Evolutionary conservation across 73 alveolate genomes (phyloP).

Genomic region (Chromera velia): DNA sequence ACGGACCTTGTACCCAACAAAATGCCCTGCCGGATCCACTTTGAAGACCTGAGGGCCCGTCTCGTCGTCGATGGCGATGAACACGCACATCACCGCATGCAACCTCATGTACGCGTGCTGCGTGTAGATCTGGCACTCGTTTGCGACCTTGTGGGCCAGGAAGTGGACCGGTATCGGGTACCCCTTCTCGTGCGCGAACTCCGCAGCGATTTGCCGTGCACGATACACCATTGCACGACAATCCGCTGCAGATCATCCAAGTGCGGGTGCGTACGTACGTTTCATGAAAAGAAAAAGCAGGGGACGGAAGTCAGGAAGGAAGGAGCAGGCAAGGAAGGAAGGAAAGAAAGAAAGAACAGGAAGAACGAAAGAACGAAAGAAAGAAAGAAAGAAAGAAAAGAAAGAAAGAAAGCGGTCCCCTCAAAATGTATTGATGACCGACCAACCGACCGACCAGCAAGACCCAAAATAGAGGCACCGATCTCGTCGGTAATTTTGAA

Average conservation of each 20-base stretch:
- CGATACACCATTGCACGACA: conserved; percentile 56
- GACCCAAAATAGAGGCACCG: conserved; percentile 68
- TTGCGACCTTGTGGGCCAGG: conserved; percentile 68
- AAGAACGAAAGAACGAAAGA: too few species aligned
- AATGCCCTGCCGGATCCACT: conserved; percentile 77
- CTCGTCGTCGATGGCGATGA: conserved; percentile 75
- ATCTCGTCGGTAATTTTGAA: conserved; percentile 62
- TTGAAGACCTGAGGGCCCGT: conserved; percentile 73
- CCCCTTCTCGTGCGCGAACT: background rate
- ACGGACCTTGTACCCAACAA: conserved; percentile 68
- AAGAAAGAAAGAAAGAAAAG: too few species aligned
- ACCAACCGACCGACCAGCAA: background rate
- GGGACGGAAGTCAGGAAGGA: too few species aligned
- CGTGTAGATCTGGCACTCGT: conserved; percentile 61
- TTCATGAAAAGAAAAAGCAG: too few species aligned
- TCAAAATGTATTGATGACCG: background rate
- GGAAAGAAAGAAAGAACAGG: too few species aligned
- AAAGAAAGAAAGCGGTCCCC: background rate
- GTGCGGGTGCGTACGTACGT: too few species aligned
- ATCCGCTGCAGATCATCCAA: too few species aligned
- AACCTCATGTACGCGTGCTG: conserved; percentile 71
- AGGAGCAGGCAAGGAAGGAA: too few species aligned
- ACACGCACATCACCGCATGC: conserved; percentile 51
- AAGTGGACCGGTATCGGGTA: background rate
- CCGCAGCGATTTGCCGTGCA: conserved; percentile 43